Percentiles rank a stretch among this genome's conserved stretches.
Conservation (phyloP, 352 stramenopile genomes). For the Phytophthora citricola region DNA sequence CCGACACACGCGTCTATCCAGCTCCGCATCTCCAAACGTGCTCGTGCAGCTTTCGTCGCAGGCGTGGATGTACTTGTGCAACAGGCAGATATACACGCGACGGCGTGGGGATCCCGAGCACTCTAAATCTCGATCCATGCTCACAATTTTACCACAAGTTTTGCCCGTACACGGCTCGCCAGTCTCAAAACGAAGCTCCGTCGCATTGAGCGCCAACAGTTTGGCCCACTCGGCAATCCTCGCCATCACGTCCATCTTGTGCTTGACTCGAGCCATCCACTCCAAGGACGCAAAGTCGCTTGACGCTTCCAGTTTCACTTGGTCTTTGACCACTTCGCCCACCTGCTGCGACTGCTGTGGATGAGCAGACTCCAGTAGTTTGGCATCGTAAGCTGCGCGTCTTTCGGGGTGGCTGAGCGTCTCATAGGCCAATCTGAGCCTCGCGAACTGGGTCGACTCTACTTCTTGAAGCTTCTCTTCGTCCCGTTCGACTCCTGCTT, state of each 20-base stretch:
- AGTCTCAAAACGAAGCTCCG: constrained; percentile 76
- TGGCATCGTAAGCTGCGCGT: constrained; percentile 64
- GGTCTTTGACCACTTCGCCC: constrained; percentile 51
- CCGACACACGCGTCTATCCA: constrained; percentile 69
- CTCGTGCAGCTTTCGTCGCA: constrained; percentile 81
- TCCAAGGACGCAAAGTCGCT: constrained; percentile 82
- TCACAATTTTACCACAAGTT: constrained; percentile 81
- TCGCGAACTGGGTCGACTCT: constrained; percentile 67
- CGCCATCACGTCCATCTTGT: constrained; percentile 90
- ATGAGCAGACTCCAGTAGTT: constrained; percentile 36
- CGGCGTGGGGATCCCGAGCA: constrained; percentile 71
- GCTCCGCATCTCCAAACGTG: constrained; percentile 56
- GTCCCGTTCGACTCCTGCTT: constrained; percentile 11
- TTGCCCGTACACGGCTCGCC: constrained; percentile 65
- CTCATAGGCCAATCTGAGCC: constrained; percentile 74
- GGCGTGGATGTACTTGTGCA: constrained; percentile 86
- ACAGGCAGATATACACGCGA: constrained; percentile 77
- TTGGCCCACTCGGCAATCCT: constrained; percentile 77
- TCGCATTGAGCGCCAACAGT: constrained; percentile 64
- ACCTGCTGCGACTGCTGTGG: constrained; percentile 19
- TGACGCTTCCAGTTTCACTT: constrained; percentile 70
- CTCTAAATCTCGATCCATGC: constrained; percentile 81
- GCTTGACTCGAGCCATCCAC: constrained; percentile 84
- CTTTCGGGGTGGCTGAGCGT: constrained; percentile 69
- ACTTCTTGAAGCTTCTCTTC: constrained; percentile 15